Percentiles rank a stretch among this genome's conserved stretches.
These are phyloP conservation scores for Filosporella fistucella DNA, from an alignment of 495 filamentous ascomycete genomes.

Conservation along the genomic window DNA sequence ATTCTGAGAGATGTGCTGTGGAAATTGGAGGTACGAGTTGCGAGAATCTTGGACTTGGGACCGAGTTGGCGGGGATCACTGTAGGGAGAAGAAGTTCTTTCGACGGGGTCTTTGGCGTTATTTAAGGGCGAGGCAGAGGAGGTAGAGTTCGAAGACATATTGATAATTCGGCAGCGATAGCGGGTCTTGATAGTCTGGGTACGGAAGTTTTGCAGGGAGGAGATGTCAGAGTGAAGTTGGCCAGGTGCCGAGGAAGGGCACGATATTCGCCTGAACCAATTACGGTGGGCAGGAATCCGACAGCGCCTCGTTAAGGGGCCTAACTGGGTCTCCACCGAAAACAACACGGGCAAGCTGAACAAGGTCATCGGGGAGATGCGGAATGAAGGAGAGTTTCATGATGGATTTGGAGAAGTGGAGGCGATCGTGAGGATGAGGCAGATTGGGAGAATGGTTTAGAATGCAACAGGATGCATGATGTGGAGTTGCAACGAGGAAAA, in stretches of 20 bases:
- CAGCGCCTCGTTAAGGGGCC: not conserved
- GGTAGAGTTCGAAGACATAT: conserved; percentile 14
- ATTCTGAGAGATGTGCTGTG: conserved; percentile 56
- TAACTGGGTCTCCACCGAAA: conserved; percentile 4
- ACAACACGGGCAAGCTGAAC: conserved; percentile 8
- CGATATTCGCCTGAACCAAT: not conserved
- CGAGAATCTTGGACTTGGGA: conserved; percentile 21
- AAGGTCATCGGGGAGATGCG: conserved; percentile 9
- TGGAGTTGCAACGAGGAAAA: no score
- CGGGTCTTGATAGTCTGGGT: not conserved
- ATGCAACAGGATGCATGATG: no score
- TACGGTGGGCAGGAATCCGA: not conserved
- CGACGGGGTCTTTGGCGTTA: conserved; percentile 17
- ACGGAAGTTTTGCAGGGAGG: not conserved
- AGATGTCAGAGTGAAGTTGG: not conserved
- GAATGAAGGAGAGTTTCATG: no score
- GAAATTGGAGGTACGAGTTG: conserved; percentile 42
- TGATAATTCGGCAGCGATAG: conserved; percentile 3
- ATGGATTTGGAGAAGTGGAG: no score
- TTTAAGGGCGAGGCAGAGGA: no score
- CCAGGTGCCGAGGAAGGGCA: not conserved
- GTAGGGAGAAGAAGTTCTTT: conserved; percentile 23
- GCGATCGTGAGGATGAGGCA: no score
- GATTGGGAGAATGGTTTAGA: no score
- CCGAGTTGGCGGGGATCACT: conserved; percentile 16